Conservation (phyloP, 108 stramenopile genomes). For the Nannochloropsis granulata region DNA sequence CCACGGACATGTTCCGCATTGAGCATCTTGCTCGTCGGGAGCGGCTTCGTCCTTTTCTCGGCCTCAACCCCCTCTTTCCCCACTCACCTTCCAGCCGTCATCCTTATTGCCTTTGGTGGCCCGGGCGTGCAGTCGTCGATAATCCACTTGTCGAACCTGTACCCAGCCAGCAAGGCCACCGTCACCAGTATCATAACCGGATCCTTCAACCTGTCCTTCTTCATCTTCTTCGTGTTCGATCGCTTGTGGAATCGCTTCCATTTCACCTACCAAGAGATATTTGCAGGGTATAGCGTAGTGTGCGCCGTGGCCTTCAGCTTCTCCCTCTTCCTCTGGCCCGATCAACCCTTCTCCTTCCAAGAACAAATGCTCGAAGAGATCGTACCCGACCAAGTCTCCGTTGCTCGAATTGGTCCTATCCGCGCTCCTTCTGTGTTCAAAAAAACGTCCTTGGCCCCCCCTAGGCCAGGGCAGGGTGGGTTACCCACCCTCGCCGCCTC, state of each 20-base stretch:
- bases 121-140: conserved; percentile 16
- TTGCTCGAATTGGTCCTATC: neutral
- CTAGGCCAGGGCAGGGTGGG: neutral
- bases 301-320: neutral
- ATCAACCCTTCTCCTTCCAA: neutral
- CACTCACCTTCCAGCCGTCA: neutral
- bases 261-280: neutral
- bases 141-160: conserved; percentile 12
- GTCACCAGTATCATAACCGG: conserved; percentile 7
- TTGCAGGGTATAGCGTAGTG: conserved; percentile 5
- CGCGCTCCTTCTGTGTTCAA: neutral
- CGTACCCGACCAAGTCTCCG: neutral
- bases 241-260: neutral
- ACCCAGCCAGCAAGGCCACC: neutral
- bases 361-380: neutral
- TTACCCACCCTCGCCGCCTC: neutral
- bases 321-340: conserved; percentile 11
- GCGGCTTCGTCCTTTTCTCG: neutral
- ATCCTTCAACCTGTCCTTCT: conserved; percentile 15
- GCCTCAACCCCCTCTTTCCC: neutral
- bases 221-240: conserved; percentile 11
- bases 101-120: conserved; percentile 11
- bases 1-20: neutral
- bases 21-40: neutral
- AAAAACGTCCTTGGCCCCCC: neutral